Evolutionary conservation across 352 stramenopile genomes (phyloP).

Genomic region (Phytophthora tentaculata): DNA sequence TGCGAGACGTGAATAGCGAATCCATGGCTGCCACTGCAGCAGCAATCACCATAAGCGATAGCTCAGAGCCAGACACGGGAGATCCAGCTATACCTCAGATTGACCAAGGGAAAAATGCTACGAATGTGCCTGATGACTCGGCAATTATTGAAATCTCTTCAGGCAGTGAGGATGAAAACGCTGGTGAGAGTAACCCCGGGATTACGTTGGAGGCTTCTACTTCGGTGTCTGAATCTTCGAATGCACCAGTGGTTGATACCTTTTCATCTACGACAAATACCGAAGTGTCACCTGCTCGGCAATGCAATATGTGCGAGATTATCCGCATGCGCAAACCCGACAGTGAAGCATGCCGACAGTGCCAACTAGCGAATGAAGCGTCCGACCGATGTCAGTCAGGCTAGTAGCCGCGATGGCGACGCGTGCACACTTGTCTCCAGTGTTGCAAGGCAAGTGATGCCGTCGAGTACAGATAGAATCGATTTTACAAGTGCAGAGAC

Average conservation of each 20-base stretch:
- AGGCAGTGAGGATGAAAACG: conserved; percentile 7
- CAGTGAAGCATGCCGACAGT: conserved; percentile 26
- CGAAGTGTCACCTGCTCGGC: background rate
- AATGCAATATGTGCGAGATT: conserved; percentile 33
- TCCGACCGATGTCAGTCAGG: background rate
- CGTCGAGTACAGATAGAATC: background rate
- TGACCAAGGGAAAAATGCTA: conserved; percentile 2
- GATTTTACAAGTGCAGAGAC: conserved; percentile 1
- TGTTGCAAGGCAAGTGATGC: background rate
- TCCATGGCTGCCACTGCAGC: conserved; percentile 4
- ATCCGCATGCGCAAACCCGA: conserved; percentile 33
- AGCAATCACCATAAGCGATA: conserved; percentile 3
- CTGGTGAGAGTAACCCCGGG: background rate
- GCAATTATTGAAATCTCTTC: background rate
- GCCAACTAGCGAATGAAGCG: conserved; percentile 4
- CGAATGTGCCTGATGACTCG: background rate
- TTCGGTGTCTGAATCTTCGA: background rate
- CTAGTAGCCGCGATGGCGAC: no score
- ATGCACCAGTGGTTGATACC: background rate
- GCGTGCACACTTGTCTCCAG: no score
- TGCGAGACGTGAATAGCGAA: conserved; percentile 2
- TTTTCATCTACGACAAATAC: background rate
- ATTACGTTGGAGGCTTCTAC: background rate
- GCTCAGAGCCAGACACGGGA: background rate
- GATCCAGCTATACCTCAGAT: no score